Base-by-base conservation (phyloP, 306 rosid genomes). In the Malus sieversii region DNA sequence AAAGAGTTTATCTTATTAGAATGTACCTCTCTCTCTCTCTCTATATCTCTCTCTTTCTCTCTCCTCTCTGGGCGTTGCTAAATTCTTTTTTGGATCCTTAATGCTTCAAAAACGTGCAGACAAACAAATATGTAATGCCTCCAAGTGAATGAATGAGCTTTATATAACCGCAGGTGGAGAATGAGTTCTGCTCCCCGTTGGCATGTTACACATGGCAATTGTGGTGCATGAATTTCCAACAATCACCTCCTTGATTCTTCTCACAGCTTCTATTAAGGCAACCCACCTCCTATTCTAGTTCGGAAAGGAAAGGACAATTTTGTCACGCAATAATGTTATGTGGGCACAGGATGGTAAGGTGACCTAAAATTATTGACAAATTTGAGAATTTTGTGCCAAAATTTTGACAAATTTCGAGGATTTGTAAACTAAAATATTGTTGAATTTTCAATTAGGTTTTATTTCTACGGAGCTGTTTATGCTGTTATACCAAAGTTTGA, bases 401-500 rank as follows among this genome's bases (percentile, higher is more conserved):
- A 27, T 59, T 71, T 25, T 73, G 76, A 73, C 67, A 23, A 35
- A 40, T 59, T 73, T 73, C 60, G 40, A 30, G 25, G 44, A 18
- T 73, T 23, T 23, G 19, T 61, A 7, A 72, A 72, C 67, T 8
- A 72, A 40, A n/a, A 73, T 20, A 73, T 30, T 22, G 25, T 73
- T 73, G 76, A 73, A 55, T 22, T 73, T 72, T 38, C 14, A 33
- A 23, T 12, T 38, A 2, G 25, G 38, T 29, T 33, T 33, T 57
- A 35, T 22, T 33, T 58, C 16, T 55, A 22, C 66, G 18, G 33
- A n/a, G 20, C 27, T 18, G 66, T 72, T 72, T 72, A 66, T 57
- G 76, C 66, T 35, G 53, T 35, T 57, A 35, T 59, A 40, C 76
- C 68, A 73, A 59, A 59, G 25, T 73, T 73, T 73, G 68, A 73